A percentile compares a stretch with the other conserved stretches of the same genome.
Conservation (phyloP, 1,284 basidiomycete species). For the Leccinum insolens region DNA sequence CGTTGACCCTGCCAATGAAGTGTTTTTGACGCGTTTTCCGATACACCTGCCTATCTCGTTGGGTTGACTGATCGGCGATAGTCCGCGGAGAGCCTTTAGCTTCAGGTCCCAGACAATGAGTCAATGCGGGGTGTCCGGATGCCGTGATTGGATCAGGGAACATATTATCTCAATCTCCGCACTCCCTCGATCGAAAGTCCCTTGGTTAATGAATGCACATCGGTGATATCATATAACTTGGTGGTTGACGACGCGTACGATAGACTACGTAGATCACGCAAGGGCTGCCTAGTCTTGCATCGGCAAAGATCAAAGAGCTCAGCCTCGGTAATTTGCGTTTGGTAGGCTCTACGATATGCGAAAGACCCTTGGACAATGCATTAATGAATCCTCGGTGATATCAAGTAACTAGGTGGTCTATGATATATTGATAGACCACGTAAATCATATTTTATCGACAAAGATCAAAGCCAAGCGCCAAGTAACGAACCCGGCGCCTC, state of each 20-base stretch:
- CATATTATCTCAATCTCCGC: not conserved
- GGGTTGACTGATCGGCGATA: not conserved
- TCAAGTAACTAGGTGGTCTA: too few relatives aligned
- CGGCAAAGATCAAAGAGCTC: too few relatives aligned
- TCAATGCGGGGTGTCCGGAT: not conserved
- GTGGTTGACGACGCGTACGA: not conserved
- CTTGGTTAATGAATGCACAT: not conserved
- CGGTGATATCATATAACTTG: not conserved
- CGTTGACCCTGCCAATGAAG: conserved; percentile 1
- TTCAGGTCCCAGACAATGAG: not conserved
- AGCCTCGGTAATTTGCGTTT: too few relatives aligned
- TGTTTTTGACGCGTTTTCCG: not conserved
- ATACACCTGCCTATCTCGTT: not conserved
- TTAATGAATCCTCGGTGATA: too few relatives aligned
- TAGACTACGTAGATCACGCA: not conserved
- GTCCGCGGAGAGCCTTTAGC: not conserved
- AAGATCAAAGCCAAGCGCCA: too few relatives aligned
- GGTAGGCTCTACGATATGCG: too few relatives aligned
- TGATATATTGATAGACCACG: too few relatives aligned
- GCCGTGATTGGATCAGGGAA: not conserved
- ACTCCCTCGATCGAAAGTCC: not conserved
- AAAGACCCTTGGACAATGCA: too few relatives aligned
- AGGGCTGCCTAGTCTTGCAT: not conserved
- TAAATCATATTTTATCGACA: too few relatives aligned
- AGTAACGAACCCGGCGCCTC: too few relatives aligned